Evolutionary conservation across 345 rosid genomes (phyloP), one percentile per base, ranked within the genome.

Genomic region (Eucalyptus erythrocorys): DNA sequence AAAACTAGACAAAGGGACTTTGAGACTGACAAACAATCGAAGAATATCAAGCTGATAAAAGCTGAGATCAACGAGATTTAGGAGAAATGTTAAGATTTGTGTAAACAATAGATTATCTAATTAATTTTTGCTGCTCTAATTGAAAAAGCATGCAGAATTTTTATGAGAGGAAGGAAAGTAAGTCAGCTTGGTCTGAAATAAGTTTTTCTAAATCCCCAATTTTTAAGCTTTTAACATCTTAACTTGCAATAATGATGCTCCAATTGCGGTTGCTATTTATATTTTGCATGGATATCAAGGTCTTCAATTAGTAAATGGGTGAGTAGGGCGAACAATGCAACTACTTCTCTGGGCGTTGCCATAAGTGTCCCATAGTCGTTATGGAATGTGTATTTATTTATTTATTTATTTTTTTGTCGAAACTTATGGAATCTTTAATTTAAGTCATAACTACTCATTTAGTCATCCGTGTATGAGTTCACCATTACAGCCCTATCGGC

Each of bases 401-500:
- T 43, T 47, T 45, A 8, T 45, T 45, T 47, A 9, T 47, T 50
- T 50, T 50, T 50, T 1, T 4, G 24, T 51, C 55, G 10, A 51
- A 7, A 51, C 24, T 51, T 51, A 51, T 19, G 21, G 5, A 32
- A 32, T 66, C 0, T 66, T 66, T 13, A 5, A 66, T 66, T 66
- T n/a, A 17, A n/a, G 0, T 8, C 11, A 66, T 32, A 16, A 32
- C 19, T 66, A 66, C 40, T 64, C 19, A n/a, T 64, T n/a, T 32
- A 15, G 3, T 9, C 40, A 15, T 15, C 14, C 2, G 10, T 7
- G 37, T 32, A 66, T 0, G 0, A 15, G 79, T 9, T 17, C 6
- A 32, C 40, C 40, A 30, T 15, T 2, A 1, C 2, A 66, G 76
- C 19, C 76, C 3, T 0, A 66, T 15, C 3, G 0, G 3, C 5